A percentile compares a stretch with the other conserved stretches of the same genome.
These are phyloP conservation scores for Phyllosticta ampelicida DNA, from an alignment of 2,329 filamentous ascomycete species.

Conservation along the genomic window DNA sequence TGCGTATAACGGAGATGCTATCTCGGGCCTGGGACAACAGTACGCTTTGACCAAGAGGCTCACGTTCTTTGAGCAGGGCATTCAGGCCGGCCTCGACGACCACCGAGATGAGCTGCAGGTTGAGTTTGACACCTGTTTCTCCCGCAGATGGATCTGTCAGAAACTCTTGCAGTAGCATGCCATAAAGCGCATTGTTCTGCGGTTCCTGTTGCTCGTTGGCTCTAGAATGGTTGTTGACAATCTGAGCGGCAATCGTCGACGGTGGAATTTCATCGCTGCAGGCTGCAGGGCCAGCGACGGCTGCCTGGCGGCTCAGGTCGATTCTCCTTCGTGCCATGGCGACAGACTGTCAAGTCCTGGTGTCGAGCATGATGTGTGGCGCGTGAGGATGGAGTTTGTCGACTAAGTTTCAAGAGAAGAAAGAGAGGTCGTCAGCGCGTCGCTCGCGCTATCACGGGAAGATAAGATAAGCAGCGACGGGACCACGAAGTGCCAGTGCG, in stretches of 20 bases:
- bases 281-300: background rate
- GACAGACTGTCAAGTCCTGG: background rate
- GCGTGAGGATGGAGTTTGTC: background rate
- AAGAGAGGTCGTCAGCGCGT: background rate
- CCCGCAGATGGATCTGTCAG: constrained; percentile 38
- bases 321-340: constrained; percentile 33
- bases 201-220: constrained; percentile 50
- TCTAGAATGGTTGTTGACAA: constrained; percentile 69
- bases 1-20: constrained; percentile 65
- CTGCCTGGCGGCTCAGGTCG: constrained; percentile 21
- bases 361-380: background rate
- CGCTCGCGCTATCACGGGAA: constrained; percentile 4
- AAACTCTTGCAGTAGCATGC: constrained; percentile 59
- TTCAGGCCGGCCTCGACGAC: constrained; percentile 71
- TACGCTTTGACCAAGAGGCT: constrained; percentile 53
- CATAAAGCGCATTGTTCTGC: constrained; percentile 62
- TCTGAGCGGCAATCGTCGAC: constrained; percentile 78
- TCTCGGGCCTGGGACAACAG: constrained; percentile 52
- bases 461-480: too few species aligned
- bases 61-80: constrained; percentile 50
- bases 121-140: constrained; percentile 61
- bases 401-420: background rate
- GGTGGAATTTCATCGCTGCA: constrained; percentile 26
- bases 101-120: constrained; percentile 77
- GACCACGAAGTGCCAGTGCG: background rate